Evolutionary conservation across 1,139 yeast species (phyloP), one percentile per base, ranked within the genome.

Genomic region (Hansenula sp.): DNA sequence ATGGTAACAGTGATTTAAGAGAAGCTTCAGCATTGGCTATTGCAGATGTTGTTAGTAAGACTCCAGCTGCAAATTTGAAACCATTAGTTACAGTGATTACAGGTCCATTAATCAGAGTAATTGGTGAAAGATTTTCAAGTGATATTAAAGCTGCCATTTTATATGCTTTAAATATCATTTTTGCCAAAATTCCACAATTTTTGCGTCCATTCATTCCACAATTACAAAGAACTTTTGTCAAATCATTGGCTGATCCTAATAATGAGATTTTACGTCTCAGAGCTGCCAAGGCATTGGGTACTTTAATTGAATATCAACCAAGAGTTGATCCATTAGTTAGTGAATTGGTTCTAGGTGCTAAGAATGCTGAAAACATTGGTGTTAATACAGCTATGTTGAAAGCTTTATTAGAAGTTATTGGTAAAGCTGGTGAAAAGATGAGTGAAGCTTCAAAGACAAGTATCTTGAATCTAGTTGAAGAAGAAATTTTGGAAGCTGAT

Each of bases 61-160:
- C 97, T 0, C 95, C 96, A 28, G 79, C 94, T 6, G 78, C 75
- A 26, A 75, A 76, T 52, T 76, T 94, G 64, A 86, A 81, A 61
- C 88, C 96, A 31, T 86, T 82, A 63, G 96, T 95, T 21, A 92
- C 98, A 11, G 81, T 82, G 33, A 87, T 94, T 50, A 90, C 97
- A 29, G 99, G 99, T 66, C 98, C 98, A 36, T 75, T 94, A 60
- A 94, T 94, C 66, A 88, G 99, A 73, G 96, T 90, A 43, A 87
- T 92, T 60, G 98, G 99, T 56, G 99, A 94, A 65, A 81, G 96
- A 62, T 92, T 87, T 51, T 77, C 82, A 26, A 75, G 95, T 47
- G 95, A 88, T 52, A 87, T 92, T 55, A 92, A 92, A 71, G 82
- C 96, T 26, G 96, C 96, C 21, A 92, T 94, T 52, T 71, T 94